Base-by-base conservation (phyloP, 768 basidiomycete genomes). In the Fibroporia radiculosa region DNA sequence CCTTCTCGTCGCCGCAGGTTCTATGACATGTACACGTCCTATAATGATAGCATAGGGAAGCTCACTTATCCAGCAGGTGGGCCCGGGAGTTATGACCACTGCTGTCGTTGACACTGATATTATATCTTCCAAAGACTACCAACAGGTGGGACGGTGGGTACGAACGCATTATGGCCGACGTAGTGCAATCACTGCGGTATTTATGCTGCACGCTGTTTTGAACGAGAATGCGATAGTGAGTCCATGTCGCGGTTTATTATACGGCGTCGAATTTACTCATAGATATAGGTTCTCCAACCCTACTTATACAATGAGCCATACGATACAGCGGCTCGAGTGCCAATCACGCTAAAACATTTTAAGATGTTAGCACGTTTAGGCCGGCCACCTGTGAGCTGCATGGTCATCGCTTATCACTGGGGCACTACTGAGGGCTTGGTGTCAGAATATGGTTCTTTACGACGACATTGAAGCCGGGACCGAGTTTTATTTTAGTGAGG, bases 321-420 rank as follows among this genome's bases (percentile, higher is more conserved):
- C 59, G 19, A 7, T 28, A 13, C 42, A 27, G 44, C 56, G 22
- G 49, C 54, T 6, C 75, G 68, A 34, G 82, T 87, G 22, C 86
- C 85, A 18, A 57, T 87, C 25, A 88, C 85, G 4, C 64, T 89
- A 40, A 79, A 84, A 55, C 84, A 86, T 55, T 89, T 89, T 65
- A 74, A 78, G 57, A 56, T 82, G n/a, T 69, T 89, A 37, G 84
- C 84, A 3, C 74, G 71, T 34, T 63, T 89, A 14, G 84, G 83
- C 16, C 71, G 70, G 48, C 63, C 70, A 23, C 76, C 80, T 7
- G 82, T 82, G 56, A 55, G 82, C 61, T 28, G 42, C n/a, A 19
- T 27, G 19, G n/a, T n/a, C 13, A n/a, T 29, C 3, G 18, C 3
- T 12, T 4, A 6, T 25, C 25, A 25, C 31, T 10, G 27, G 32